phyloP scores from a whole-genome alignment of 805 yeast genomes.

The Wickerhamomyces strasburgensis region DNA sequence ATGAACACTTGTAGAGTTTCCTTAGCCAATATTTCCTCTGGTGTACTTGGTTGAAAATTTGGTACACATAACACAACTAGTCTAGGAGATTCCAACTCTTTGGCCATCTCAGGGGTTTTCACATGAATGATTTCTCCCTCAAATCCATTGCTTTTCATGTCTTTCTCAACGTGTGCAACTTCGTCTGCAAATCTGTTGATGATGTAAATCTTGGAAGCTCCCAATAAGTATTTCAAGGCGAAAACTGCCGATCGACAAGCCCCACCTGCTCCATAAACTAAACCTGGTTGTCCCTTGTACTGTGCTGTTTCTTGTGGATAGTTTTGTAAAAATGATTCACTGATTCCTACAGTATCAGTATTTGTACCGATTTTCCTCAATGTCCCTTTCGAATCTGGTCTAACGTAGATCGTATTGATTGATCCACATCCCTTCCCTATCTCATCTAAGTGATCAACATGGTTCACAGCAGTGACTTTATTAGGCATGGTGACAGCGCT shows the following conservation, averaged over 20 bases:
- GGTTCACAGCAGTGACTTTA: slow-evolving; percentile 18
- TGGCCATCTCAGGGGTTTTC: slow-evolving; percentile 18
- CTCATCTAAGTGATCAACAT: slow-evolving; percentile 19
- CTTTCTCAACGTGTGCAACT: slow-evolving; percentile 13
- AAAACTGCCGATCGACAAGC: slow-evolving; percentile 25
- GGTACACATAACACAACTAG: slow-evolving; percentile 23
- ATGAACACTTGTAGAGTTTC: slow-evolving; percentile 21
- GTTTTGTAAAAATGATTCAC: slow-evolving; percentile 18
- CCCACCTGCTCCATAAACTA: slow-evolving; percentile 26
- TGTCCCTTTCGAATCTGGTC: slow-evolving; percentile 6
- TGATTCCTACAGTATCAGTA: slow-evolving; percentile 25
- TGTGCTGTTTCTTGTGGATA: slow-evolving; percentile 16
- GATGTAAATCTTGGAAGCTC: slow-evolving; percentile 22
- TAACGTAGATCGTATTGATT: slow-evolving; percentile 23
- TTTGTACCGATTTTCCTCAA: slow-evolving; percentile 21
- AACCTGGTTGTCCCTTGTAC: slow-evolving; percentile 16
- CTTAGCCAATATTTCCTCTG: slow-evolving; percentile 19
- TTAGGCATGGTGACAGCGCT: slow-evolving; percentile 26
- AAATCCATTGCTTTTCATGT: slow-evolving; percentile 21
- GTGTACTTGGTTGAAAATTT: slow-evolving; percentile 17
- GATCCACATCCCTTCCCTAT: slow-evolving; percentile 25
- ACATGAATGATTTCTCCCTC: slow-evolving; percentile 24
- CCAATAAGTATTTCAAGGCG: slow-evolving; percentile 20
- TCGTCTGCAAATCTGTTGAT: slow-evolving; percentile 22
- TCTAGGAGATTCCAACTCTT: slow-evolving; percentile 13